Base-by-base conservation (phyloP, 345 rosid genomes). In the Hevea brasiliensis region DNA sequence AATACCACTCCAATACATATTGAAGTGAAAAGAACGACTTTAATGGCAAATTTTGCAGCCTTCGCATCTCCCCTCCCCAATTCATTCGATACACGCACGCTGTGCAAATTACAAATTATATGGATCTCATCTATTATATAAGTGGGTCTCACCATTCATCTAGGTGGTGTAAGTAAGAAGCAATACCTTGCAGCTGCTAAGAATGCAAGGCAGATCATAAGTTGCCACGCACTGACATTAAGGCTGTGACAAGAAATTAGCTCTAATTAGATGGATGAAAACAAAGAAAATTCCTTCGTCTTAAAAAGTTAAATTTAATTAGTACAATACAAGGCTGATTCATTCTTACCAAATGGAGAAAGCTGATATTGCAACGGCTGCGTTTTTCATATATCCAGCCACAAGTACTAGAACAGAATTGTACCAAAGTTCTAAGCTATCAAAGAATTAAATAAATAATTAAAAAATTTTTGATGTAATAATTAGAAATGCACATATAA, bases 391-490 rank as follows among this genome's bases (percentile, higher is more conserved):
- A 75, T 93, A 88, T 70, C 97, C 97, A 15, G 97, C 92, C 53
- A 91, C 41, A n/a, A 93, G 74, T 26, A 93, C 88, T 6, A 93
- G 79, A 44, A 93, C 53, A 10, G 92, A 81, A 80, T 68, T 59
- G 83, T 91, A 93, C 98, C 98, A 93, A 2, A 89, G 62, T 84
- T 91, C 97, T 61, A 93, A 87, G 84, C 98, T 93, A 67, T 78
- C 32, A 21, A 53, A 64, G 5, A n/a, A 35, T 17, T 54, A 24
- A 7, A 68, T 5, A 18, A 3, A 40, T 41, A 44, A 15, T 20
- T 26, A 63, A 37, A 32, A 35, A 0, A 18, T 29, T 57, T 15
- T 55, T 8, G 13, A 51, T 41, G 37, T 54, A 12, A 4, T 44
- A 4, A 32, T 32, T 32, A 32, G 37, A 32, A 32, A 32, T 32